These are phyloP conservation scores for Diaporthe citriasiana DNA, from an alignment of 2,329 filamentous ascomycete species.

Conservation along the genomic window DNA sequence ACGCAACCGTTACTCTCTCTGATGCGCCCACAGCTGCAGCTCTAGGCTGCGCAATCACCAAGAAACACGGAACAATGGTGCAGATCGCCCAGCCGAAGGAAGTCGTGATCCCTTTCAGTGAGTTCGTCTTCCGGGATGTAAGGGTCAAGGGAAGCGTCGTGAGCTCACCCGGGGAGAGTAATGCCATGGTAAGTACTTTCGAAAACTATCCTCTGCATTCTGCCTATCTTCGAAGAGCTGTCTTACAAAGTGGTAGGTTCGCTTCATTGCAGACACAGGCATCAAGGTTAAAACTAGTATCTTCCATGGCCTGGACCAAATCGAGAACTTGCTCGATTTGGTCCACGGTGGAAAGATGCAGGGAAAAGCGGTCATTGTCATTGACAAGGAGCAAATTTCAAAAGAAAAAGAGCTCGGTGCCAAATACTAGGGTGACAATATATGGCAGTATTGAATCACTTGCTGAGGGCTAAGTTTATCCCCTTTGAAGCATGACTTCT, in stretches of 20 bases:
- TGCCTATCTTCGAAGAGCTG: background rate
- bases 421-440: conserved; percentile 6
- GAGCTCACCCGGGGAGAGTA: conserved; percentile 58
- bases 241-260: conserved; percentile 45
- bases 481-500: too few relatives aligned
- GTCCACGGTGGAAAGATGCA: conserved; percentile 66
- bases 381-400: conserved; percentile 59
- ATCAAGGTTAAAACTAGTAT: conserved; percentile 64
- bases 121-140: conserved; percentile 69
- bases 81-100: conserved; percentile 68
- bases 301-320: conserved; percentile 66
- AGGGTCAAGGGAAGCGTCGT: conserved; percentile 62
- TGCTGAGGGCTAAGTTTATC: background rate
- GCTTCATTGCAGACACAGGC: conserved; percentile 59
- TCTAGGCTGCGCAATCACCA: conserved; percentile 67
- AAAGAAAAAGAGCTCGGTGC: conserved; percentile 42
- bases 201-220: background rate
- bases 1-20: conserved; percentile 67
- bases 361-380: conserved; percentile 67
- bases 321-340: conserved; percentile 64
- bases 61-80: conserved; percentile 70
- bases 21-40: conserved; percentile 65
- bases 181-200: conserved; percentile 55
- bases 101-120: conserved; percentile 56
- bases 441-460: too few relatives aligned